A percentile compares a stretch with the other conserved stretches of the same genome.
Conservation (phyloP, 2,329 filamentous ascomycete genomes). For the Trichoderma asperellum region DNA sequence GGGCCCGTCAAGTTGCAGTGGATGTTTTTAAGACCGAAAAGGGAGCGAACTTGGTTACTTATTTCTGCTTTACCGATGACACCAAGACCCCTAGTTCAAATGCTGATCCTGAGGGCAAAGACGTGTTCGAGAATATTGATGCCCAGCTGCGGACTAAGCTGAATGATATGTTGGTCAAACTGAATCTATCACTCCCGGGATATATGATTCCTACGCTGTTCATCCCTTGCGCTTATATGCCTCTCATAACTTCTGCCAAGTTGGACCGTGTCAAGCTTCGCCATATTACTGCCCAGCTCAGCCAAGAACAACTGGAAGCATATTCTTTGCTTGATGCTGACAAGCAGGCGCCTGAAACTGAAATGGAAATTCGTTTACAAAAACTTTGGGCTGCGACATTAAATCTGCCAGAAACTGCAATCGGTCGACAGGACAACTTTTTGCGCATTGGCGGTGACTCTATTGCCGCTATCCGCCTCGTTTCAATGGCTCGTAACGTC, state of each 20-base stretch:
- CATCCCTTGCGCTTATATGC: slow-evolving; percentile 47
- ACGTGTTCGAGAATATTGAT: background rate
- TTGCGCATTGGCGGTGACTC: slow-evolving; percentile 31
- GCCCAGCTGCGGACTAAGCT: background rate
- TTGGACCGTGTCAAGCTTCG: slow-evolving; percentile 24
- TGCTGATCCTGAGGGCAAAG: background rate
- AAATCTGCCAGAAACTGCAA: slow-evolving; percentile 7
- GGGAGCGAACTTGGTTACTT: slow-evolving; percentile 11
- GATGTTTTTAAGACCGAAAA: slow-evolving; percentile 24
- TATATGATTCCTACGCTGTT: slow-evolving; percentile 51
- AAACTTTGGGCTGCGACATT: slow-evolving; percentile 31
- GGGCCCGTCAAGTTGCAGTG: slow-evolving; percentile 5
- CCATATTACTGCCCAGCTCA: background rate
- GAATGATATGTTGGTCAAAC: background rate
- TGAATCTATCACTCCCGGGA: slow-evolving; percentile 29
- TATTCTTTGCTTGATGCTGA: background rate
- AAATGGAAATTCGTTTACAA: slow-evolving; percentile 32
- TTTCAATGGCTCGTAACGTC: slow-evolving; percentile 22
- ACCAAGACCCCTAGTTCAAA: background rate
- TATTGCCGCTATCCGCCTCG: slow-evolving; percentile 29
- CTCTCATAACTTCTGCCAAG: slow-evolving; percentile 31
- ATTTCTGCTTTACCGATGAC: slow-evolving; percentile 5
- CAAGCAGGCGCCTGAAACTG: slow-evolving; percentile 11
- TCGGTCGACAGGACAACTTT: slow-evolving; percentile 30
- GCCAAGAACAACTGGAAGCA: background rate